A percentile compares a stretch with the other conserved stretches of the same genome.
Conservation (phyloP, 2,329 filamentous ascomycete species). For the Didymella lethalis region DNA sequence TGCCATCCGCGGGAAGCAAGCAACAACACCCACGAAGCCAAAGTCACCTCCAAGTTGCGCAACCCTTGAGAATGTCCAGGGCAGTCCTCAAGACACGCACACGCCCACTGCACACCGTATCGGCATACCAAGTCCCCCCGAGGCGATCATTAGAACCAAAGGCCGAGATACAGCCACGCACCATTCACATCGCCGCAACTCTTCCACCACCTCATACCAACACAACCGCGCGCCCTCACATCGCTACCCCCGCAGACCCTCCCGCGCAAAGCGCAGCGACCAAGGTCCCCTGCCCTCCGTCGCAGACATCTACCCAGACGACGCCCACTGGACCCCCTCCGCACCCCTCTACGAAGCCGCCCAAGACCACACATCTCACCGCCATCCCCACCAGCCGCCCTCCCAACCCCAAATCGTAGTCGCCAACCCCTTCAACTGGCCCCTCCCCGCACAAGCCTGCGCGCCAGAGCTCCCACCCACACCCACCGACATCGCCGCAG, state of each 20-base stretch:
- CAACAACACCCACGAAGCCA: not conserved
- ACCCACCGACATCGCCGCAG: conserved; percentile 16
- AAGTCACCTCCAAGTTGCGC: not conserved
- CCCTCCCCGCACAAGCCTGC: conserved; percentile 31
- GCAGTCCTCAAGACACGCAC: not conserved
- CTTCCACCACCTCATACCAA: not conserved
- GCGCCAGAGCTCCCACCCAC: conserved; percentile 17
- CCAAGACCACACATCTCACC: not conserved
- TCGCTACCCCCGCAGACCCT: conserved; percentile 15
- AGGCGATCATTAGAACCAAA: not conserved
- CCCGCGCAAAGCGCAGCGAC: conserved; percentile 35
- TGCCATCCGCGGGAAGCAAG: not conserved
- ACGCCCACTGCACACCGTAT: not conserved
- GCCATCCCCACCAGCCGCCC: not conserved
- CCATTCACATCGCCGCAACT: conserved; percentile 10
- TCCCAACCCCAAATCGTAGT: not conserved
- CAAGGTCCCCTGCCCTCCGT: conserved; percentile 42
- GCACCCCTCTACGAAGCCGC: not conserved
- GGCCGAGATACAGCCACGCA: not conserved
- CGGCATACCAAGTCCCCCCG: not conserved
- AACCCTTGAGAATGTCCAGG: too few relatives aligned
- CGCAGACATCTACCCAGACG: conserved; percentile 46
- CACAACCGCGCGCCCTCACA: conserved; percentile 15
- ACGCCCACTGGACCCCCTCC: conserved; percentile 25
- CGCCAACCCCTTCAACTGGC: conserved; percentile 22